Evolutionary conservation across 2,329 filamentous ascomycete genomes (phyloP), one percentile per base, ranked within the genome.

Genomic region (Exophiala lecanii-corni): DNA sequence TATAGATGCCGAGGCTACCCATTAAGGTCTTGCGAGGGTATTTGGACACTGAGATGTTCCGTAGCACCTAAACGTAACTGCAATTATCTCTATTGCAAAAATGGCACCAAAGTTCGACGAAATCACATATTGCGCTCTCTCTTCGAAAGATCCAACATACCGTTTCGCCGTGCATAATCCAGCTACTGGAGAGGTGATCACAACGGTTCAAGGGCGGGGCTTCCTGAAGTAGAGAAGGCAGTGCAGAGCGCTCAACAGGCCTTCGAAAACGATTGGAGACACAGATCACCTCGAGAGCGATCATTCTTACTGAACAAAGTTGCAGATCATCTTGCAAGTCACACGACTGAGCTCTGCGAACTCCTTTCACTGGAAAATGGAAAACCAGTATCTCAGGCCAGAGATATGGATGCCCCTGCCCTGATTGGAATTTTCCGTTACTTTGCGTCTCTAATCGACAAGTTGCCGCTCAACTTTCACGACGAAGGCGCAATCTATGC

Each of bases 281-380:
- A 39, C 38, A n/a, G 43, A 20, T 10, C 23, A 13, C 21, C 39
- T 1, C 23, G 31, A 4, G 43, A 50, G 17, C 4, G 47, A 18
- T 12, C 39, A 1, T 15, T 13, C 10, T 12, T 40, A n/a, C n/a
- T 50, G 34, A 28, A 36, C 19, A 30, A 39, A 15, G 43, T 25
- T 3, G 47, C 43, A 1, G 47, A 47, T n/a, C 31, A 25, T 10
- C 43, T 50, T 9, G 43, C 20, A 5, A 30, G 18, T 7, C 43
- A 50, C 16, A 33, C 40, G n/a, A 54, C 55, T 15, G 56, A 57
- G 25, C 40, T 59, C 10, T 49, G 51, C n/a, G 35, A 38, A 3
- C 43, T 58, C 3, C 39, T 58, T 2, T 57, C 48, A 9, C 31
- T 55, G 18, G 57, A 59, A 37, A 59, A 59, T 36, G 57, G 57